Percentiles rank a stretch among this genome's conserved stretches.
Evolutionary conservation across 495 filamentous ascomycete species (phyloP).

Genomic region (Neurospora pannonica): DNA sequence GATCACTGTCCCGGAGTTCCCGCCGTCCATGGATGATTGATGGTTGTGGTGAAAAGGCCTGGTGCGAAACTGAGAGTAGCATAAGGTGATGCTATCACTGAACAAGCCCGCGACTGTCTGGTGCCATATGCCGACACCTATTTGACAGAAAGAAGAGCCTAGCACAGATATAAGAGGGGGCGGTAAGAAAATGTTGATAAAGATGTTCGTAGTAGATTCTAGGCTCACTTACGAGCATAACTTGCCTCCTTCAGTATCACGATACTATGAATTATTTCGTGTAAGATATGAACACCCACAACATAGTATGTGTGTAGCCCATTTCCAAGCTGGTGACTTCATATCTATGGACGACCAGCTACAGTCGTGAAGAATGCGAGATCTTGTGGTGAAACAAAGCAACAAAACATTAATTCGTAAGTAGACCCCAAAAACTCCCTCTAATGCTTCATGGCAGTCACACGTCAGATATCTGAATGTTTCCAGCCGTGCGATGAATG

Average conservation of each 20-base stretch:
- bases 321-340: background rate
- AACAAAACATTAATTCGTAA: background rate
- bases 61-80: background rate
- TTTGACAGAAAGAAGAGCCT: background rate
- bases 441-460: background rate
- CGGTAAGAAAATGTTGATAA: background rate
- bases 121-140: background rate
- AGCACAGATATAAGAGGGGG: background rate
- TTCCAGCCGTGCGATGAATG: background rate
- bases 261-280: background rate
- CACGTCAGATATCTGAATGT: background rate
- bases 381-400: background rate
- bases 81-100: background rate
- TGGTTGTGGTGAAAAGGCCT: background rate
- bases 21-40: background rate
- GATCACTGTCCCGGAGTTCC: slow-evolving; percentile 10
- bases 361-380: background rate
- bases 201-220: background rate
- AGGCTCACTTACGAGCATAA: background rate
- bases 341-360: background rate
- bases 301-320: background rate
- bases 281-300: background rate
- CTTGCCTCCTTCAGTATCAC: background rate
- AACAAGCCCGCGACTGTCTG: background rate
- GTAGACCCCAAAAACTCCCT: background rate